Evolutionary conservation across 305 asterid genomes (phyloP), one percentile per base, ranked within the genome.

Genomic region (Solanum aculeatissimum): DNA sequence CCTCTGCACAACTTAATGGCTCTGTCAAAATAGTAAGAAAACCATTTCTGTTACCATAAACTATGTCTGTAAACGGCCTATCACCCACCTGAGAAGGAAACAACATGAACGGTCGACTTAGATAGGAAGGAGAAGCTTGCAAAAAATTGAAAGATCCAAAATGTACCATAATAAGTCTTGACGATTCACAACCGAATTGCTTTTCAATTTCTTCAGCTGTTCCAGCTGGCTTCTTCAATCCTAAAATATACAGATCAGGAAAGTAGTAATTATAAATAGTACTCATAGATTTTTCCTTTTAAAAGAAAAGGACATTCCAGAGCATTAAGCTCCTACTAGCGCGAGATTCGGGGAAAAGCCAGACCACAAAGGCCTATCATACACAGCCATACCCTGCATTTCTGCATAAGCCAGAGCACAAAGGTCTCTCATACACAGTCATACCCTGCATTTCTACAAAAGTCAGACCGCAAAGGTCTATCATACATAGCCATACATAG

Each of bases 51-150:
- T 94, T 95, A 82, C 98, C 99, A 81, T 89, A 97, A 86, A 93
- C 95, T 71, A 97, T 90, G 86, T 95, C 98, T 12, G 99, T 97
- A 88, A 97, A 95, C 43, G 97, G 98, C 87, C 98, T 93, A 89
- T 97, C 99, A 86, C 98, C 99, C 87, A 95, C 98, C 99, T 97
- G 89, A 71, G 83, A 86, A 55, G 81, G 77, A 77, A 86, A 84
- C 29, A 85, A 75, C 80, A 74, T 5, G 27, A 42, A 51, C 49
- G 1, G 45, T 77, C 82, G 0, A 77, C 82, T 51, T 19, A 77
- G 45, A 27, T 15, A 49, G 65, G 82, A 51, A 1, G 18, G 63
- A 77, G 47, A 51, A 69, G 18, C 82, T 51, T 51, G n/a, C 65
- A 4, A 51, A n/a, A 49, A 18, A 18, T 11, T 51, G 47, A 51